Percentiles rank a stretch among this genome's conserved stretches.
Evolutionary conservation across 176 grass and related monocot genomes (phyloP).

Genomic region (Carex kokanica): DNA sequence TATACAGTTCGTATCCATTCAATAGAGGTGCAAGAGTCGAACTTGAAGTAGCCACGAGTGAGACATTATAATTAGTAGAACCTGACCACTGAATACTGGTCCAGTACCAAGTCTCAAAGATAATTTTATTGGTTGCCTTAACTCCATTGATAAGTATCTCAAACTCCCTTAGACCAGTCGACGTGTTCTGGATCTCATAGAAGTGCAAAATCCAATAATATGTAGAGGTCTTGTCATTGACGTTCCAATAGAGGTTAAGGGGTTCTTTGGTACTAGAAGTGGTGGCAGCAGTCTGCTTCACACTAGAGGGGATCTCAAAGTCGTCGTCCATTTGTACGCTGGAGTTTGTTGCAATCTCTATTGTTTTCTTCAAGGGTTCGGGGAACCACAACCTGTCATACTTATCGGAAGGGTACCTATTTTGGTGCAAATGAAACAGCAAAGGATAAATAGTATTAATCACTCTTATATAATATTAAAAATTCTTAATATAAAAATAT

Average conservation of each 20-base stretch:
- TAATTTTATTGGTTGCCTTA: neutral
- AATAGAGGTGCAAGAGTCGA: constrained; percentile 22
- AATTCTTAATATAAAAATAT: no score
- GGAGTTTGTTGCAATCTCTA: neutral
- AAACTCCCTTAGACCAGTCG: constrained; percentile 23
- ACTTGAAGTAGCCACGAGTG: constrained; percentile 8
- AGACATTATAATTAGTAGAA: neutral
- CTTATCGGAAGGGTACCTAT: constrained; percentile 39
- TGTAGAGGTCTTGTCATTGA: neutral
- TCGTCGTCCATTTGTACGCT: neutral
- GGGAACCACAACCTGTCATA: constrained; percentile 40
- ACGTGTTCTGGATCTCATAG: constrained; percentile 16
- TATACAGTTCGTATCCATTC: constrained; percentile 38
- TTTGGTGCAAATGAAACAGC: neutral
- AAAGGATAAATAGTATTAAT: neutral
- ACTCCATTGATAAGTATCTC: constrained; percentile 23
- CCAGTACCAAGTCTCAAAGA: neutral
- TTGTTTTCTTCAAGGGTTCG: neutral
- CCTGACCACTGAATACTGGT: neutral
- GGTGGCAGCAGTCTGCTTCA: constrained; percentile 32
- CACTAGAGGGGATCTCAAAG: constrained; percentile 16
- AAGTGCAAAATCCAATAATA: constrained; percentile 26
- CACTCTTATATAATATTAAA: no score
- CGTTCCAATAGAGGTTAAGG: neutral
- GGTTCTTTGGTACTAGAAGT: neutral